A percentile compares a stretch with the other conserved stretches of the same genome.
These are phyloP conservation scores for Cladosporium sphaerospermum DNA, from an alignment of 2,329 filamentous ascomycete species.

Conservation along the genomic window DNA sequence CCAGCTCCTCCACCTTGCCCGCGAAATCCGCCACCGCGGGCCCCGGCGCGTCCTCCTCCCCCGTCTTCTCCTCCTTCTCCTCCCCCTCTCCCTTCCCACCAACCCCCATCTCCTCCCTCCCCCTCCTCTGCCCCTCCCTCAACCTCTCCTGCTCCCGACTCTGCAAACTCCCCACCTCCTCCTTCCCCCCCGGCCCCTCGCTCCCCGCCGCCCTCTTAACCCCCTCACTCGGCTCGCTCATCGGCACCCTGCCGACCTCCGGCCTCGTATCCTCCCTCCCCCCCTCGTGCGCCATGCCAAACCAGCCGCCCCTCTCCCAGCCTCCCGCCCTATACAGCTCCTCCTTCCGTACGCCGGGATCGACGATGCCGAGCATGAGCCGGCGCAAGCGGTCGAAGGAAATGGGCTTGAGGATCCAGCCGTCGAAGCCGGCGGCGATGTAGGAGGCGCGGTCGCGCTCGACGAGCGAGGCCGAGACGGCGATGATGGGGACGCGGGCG, in stretches of 20 bases:
- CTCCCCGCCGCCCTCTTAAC: constrained; percentile 27
- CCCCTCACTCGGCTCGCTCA: constrained; percentile 21
- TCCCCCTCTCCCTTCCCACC: neutral
- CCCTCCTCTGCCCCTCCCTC: constrained; percentile 19
- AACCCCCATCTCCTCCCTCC: neutral
- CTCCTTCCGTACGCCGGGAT: constrained; percentile 51
- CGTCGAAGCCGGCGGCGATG: constrained; percentile 74
- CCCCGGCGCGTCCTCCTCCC: too few species aligned
- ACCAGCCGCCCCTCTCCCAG: constrained; percentile 89
- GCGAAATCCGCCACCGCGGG: too few species aligned
- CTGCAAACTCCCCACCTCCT: constrained; percentile 28
- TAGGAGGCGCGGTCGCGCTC: constrained; percentile 66
- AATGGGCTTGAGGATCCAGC: constrained; percentile 85
- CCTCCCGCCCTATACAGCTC: constrained; percentile 64
- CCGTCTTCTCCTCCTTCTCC: too few species aligned
- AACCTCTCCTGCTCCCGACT: constrained; percentile 29
- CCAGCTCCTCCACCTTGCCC: too few species aligned
- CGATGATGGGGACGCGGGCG: constrained; percentile 71
- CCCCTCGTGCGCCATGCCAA: constrained; percentile 41
- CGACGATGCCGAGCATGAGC: constrained; percentile 63
- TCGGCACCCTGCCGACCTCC: constrained; percentile 21
- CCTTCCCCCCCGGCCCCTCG: constrained; percentile 30
- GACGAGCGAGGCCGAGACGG: constrained; percentile 74
- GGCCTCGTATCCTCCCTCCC: constrained; percentile 34
- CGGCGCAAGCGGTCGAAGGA: constrained; percentile 68